Conservation (phyloP, 345 rosid genomes). For the Euphorbia lathyris region DNA sequence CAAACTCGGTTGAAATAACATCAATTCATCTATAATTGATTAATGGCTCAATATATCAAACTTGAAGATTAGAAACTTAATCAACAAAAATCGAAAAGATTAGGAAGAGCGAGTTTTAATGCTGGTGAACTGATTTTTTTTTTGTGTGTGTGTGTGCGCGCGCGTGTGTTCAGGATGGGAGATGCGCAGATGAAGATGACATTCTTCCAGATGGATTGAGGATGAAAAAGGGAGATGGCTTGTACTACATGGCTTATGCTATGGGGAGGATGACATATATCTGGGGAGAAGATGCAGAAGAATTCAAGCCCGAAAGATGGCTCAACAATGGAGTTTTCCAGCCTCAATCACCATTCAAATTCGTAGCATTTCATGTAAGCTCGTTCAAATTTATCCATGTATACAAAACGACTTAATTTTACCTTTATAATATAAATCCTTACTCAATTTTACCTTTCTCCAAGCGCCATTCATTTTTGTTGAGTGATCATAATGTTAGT, state of each 20-base stretch:
- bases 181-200: constrained; percentile 59
- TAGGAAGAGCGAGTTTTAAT: neutral
- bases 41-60: neutral
- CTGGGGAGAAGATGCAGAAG: constrained; percentile 80
- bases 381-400: no score
- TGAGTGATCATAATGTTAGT: no score
- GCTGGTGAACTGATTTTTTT: neutral
- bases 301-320: constrained; percentile 77
- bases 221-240: constrained; percentile 57
- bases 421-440: no score
- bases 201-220: constrained; percentile 62
- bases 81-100: no score
- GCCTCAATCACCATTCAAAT: constrained; percentile 69
- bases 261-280: constrained; percentile 77
- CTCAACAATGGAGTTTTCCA: constrained; percentile 55
- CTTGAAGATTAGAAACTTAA: no score
- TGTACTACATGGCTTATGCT: constrained; percentile 56
- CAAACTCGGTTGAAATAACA: no score
- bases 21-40: no score
- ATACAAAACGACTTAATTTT: no score
- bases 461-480: no score
- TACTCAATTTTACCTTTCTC: no score
- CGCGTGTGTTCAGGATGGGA: constrained; percentile 50
- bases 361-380: constrained; percentile 54
- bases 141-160: no score